Conservation (phyloP, 805 yeast species). For the Kazachstania psychrophila region DNA sequence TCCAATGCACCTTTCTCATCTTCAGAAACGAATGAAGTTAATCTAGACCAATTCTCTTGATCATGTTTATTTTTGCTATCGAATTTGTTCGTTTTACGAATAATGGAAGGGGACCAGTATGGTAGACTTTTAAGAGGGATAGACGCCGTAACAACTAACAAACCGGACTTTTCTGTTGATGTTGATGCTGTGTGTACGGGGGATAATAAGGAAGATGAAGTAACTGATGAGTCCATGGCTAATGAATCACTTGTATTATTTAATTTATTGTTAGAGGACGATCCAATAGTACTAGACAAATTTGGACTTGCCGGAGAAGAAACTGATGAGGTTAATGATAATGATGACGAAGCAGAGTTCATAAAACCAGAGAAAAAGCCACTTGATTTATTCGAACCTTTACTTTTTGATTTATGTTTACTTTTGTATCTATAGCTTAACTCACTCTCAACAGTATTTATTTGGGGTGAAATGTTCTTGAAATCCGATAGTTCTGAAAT, state of each 20-base stretch:
- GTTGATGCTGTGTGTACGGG: no score
- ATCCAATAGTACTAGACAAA: no score
- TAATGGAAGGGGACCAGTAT: conserved; percentile 31
- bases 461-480: conserved; percentile 8
- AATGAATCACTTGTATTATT: no score
- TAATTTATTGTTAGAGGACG: no score
- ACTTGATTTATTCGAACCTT: conserved; percentile 10
- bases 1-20: conserved; percentile 24
- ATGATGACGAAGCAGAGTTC: conserved; percentile 7
- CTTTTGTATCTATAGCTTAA: conserved; percentile 21
- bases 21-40: conserved; percentile 22
- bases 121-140: conserved; percentile 32
- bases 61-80: conserved; percentile 29
- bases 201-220: conserved; percentile 3
- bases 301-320: neutral
- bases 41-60: conserved; percentile 29
- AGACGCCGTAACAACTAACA: conserved; percentile 24
- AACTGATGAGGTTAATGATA: conserved; percentile 2
- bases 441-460: conserved; percentile 20
- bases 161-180: conserved; percentile 18
- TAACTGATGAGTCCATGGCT: conserved; percentile 5
- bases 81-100: conserved; percentile 31
- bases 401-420: conserved; percentile 9
- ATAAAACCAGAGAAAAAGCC: conserved; percentile 23
- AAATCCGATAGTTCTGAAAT: conserved; percentile 8